Base-by-base conservation (phyloP, 805 yeast genomes). In the Cyberlindnera saturnus region DNA sequence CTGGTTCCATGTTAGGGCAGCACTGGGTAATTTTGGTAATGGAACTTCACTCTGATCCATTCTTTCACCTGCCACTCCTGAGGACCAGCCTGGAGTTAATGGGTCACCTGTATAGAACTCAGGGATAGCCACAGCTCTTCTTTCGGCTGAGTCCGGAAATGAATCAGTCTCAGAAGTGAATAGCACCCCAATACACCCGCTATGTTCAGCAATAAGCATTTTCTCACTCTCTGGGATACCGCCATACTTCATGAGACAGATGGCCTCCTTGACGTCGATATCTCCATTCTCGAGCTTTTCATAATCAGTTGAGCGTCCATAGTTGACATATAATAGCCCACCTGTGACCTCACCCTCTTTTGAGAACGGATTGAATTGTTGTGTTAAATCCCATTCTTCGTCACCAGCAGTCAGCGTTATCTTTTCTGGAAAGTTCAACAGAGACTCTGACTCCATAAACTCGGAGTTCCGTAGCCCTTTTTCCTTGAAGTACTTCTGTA, bases 1-100 rank as follows among this genome's bases (percentile, higher is more conserved):
- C 55, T 87, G 95, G 34, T 70, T 70, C 79, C 83, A 81, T 0
- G 96, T 82, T 8, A 89, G 65, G 0, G 96, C 90, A 0, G 86
- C 67, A 7, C 85, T 72, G 1, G 96, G 95, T 5, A 91, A 77
- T 15, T 78, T 72, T 1, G 95, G 85, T 2, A 76, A 67, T 5
- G 58, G 59, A 0, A 86, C 75, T 14, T 74, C 64, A 5, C 67
- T 61, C 65, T 79, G 65, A 13, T 62, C 64, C 15, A 67, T 56
- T 43, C 70, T 67, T 36, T 63, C 63, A 43, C 62, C 60, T 18
- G 65, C 67, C 33, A 65, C 33, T 19, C 31, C 65, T 18, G 75
- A 65, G 0, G 82, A 69, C 81, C 83, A 79, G 2, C 95, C 96
- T 0, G 96, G 95, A 3, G 85, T 73, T 31, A 86, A 59, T 4